Conservation (phyloP, 164 flowering plant species). For the Vitis amurensis region DNA sequence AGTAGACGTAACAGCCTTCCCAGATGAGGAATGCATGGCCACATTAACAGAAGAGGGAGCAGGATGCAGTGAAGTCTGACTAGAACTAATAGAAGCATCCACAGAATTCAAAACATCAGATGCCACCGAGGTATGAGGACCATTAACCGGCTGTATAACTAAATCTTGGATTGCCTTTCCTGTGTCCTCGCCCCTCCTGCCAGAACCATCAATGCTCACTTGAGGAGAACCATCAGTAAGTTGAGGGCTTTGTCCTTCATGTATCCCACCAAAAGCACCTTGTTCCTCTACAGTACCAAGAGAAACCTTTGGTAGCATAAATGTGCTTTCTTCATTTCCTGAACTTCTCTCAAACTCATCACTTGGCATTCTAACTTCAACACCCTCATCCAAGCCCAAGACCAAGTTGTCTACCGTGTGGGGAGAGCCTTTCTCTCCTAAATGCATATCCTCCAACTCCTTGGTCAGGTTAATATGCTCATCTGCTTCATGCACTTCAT, state of each 20-base stretch:
- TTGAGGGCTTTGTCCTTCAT: constrained; percentile 27
- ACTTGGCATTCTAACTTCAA: constrained; percentile 62
- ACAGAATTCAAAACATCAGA: constrained; percentile 23
- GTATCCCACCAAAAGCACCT: constrained; percentile 29
- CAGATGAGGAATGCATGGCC: constrained; percentile 31
- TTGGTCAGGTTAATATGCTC: constrained; percentile 48
- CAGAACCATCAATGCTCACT: constrained; percentile 26
- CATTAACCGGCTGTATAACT: constrained; percentile 28
- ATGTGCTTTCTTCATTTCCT: constrained; percentile 34
- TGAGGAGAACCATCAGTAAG: constrained; percentile 26
- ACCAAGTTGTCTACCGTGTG: constrained; percentile 48
- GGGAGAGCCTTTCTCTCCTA: constrained; percentile 52
- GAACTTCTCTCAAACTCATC: constrained; percentile 60
- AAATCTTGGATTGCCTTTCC: constrained; percentile 38
- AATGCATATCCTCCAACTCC: constrained; percentile 61
- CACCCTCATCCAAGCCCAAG: constrained; percentile 81
- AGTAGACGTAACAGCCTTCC: constrained; percentile 34
- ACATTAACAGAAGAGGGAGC: constrained; percentile 26
- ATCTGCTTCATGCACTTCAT: constrained; percentile 74
- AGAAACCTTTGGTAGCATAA: constrained; percentile 32
- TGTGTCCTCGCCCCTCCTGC: constrained; percentile 29
- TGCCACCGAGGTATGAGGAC: constrained; percentile 21
- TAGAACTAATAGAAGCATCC: constrained; percentile 32
- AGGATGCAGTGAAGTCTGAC: constrained; percentile 26
- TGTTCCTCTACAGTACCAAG: constrained; percentile 25